Base-by-base conservation (phyloP, 2,329 filamentous ascomycete genomes). In the Stylonectria norvegica region DNA sequence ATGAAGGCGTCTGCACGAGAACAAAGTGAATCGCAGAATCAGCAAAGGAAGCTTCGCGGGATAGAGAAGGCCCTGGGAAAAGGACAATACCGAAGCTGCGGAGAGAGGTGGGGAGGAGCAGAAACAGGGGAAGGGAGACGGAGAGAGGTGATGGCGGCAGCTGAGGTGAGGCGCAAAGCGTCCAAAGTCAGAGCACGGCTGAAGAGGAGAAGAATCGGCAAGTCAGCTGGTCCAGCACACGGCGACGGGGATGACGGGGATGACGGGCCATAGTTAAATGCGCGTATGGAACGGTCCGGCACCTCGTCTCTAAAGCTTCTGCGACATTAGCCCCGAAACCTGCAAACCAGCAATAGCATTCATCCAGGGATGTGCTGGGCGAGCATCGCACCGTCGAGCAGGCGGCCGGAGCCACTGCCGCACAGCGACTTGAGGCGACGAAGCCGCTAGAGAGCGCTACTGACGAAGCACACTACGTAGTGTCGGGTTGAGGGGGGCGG, bases 391-490 rank as follows among this genome's bases (percentile, higher is more conserved):
- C 30, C 34, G 34, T 29, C 37, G 22, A 22, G 23, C 34, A 29
- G 35, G 33, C 35, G 35, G 31, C 35, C 34, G 36, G 39, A 45
- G 45, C 39, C 45, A 45, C 49, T 51, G 45, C 38, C 39, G 35
- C 30, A 20, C 16, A 45, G 38, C 38, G 42, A 44, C 39, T 44
- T n/a, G 35, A 49, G 42, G 42, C 33, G 16, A 34, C 22, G 35
- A 35, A 34, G 27, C 39, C 39, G 39, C 43, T 42, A 45, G 28
- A 42, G 36, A 38, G 36, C 36, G 38, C 42, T 44, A 42, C 38
- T 27, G 33, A n/a, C n/a, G n/a, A n/a, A n/a, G n/a, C n/a, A n/a
- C n/a, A n/a, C n/a, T n/a, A n/a, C n/a, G n/a, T n/a, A n/a, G n/a
- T n/a, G n/a, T n/a, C n/a, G n/a, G n/a, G n/a, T n/a, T n/a, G n/a